Conservation (phyloP, 257 asterid species). For the Thymus quinquecostatus region DNA sequence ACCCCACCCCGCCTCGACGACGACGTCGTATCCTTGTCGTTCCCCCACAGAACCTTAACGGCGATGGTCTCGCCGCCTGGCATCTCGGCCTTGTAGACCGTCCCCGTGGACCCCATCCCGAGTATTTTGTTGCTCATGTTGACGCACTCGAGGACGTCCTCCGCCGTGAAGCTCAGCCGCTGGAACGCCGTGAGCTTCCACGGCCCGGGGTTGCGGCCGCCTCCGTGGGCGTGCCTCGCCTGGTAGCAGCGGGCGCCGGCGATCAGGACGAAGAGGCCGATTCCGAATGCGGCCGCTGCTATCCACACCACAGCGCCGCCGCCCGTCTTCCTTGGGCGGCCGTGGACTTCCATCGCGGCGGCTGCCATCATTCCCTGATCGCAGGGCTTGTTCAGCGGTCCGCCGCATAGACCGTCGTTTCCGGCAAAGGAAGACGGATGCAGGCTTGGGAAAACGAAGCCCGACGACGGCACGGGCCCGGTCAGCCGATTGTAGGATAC, state of each 20-base stretch:
- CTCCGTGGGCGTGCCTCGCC: constrained; percentile 22
- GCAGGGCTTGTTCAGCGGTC: constrained; percentile 57
- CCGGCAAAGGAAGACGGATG: constrained; percentile 79
- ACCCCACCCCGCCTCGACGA: constrained; percentile 53
- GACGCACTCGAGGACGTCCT: constrained; percentile 68
- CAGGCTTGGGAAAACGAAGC: constrained; percentile 58
- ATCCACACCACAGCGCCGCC: constrained; percentile 81
- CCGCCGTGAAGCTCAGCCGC: constrained; percentile 74
- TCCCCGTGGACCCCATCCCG: constrained; percentile 88
- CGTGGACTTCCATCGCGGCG: constrained; percentile 41
- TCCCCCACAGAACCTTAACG: constrained; percentile 86
- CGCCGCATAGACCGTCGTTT: constrained; percentile 85
- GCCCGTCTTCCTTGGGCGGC: constrained; percentile 58
- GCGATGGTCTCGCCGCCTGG: constrained; percentile 93
- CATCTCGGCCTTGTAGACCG: constrained; percentile 92
- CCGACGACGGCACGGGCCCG: constrained; percentile 82
- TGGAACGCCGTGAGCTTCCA: constrained; percentile 93
- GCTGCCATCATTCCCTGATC: constrained; percentile 4
- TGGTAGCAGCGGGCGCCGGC: constrained; percentile 62
- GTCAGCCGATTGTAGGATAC: constrained; percentile 88
- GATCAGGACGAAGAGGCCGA: constrained; percentile 61
- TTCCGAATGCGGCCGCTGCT: constrained; percentile 73
- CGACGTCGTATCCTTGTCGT: constrained; percentile 54
- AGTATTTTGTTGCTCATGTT: constrained; percentile 58
- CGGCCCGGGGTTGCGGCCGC: constrained; percentile 49